phyloP scores from a whole-genome alignment of 176 grass and related monocot genomes.

The Melocanna baccifera region DNA sequence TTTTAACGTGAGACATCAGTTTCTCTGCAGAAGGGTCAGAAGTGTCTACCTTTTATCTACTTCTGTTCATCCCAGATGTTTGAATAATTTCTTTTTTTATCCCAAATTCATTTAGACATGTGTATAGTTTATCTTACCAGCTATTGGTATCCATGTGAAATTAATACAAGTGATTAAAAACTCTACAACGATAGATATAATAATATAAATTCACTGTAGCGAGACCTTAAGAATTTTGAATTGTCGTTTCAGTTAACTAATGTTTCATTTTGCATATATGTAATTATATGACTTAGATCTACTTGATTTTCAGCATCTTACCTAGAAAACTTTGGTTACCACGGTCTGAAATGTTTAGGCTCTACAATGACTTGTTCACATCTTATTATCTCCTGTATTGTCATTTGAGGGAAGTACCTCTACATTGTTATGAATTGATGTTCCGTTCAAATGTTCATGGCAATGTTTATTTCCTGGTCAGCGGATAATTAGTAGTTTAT shows the following conservation, averaged over 20 bases:
- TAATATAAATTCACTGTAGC: neutral
- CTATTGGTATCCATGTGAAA: neutral
- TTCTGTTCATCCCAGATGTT: neutral
- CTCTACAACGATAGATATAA: neutral
- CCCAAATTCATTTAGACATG: neutral
- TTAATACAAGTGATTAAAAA: neutral
- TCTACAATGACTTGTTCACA: neutral
- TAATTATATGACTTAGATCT: neutral
- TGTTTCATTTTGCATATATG: neutral
- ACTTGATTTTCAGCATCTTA: neutral
- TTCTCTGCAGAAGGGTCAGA: neutral
- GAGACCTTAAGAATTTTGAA: neutral
- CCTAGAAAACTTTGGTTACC: neutral
- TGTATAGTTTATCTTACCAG: constrained; percentile 17
- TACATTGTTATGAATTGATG: neutral
- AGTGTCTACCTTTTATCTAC: constrained; percentile 15
- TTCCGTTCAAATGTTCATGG: neutral
- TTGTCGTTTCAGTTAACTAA: neutral
- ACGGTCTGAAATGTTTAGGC: neutral
- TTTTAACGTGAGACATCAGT: neutral
- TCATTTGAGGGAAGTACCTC: constrained; percentile 5
- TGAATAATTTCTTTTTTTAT: neutral
- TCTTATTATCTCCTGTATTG: neutral
- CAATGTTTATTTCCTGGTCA: neutral
- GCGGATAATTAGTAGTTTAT: neutral